These are phyloP conservation scores for Fomitopsis serialis DNA, from an alignment of 768 basidiomycete species.

Conservation along the genomic window DNA sequence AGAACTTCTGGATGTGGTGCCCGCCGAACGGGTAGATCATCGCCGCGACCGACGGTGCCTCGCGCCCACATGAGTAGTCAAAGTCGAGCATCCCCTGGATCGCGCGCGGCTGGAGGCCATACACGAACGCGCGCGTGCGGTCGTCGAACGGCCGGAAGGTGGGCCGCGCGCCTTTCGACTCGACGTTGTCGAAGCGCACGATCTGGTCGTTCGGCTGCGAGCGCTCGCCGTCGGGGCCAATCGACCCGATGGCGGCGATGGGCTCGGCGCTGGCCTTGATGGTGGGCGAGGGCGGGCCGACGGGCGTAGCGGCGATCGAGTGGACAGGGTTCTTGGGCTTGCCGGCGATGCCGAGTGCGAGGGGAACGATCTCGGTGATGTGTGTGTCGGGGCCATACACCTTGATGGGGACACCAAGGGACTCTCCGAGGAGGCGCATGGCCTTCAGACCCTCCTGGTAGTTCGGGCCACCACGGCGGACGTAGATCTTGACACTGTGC, in stretches of 20 bases:
- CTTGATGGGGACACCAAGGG: slow-evolving; percentile 92
- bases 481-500: slow-evolving; percentile 90
- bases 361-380: slow-evolving; percentile 97
- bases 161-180: slow-evolving; percentile 48
- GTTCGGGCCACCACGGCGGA: slow-evolving; percentile 97
- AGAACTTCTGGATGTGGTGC: slow-evolving; percentile 99
- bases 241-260: slow-evolving; percentile 49
- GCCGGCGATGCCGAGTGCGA: slow-evolving; percentile 85
- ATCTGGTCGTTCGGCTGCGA: slow-evolving; percentile 86
- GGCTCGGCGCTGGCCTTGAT: slow-evolving; percentile 25
- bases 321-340: slow-evolving; percentile 33
- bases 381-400: slow-evolving; percentile 98
- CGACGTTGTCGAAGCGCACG: slow-evolving; percentile 71
- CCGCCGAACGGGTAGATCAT: slow-evolving; percentile 99
- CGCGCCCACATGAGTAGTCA: slow-evolving; percentile 94
- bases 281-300: slow-evolving; percentile 38
- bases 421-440: slow-evolving; percentile 95
- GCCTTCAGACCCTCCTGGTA: slow-evolving; percentile 99
- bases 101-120: slow-evolving; percentile 97
- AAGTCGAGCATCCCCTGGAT: slow-evolving; percentile 99
- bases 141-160: slow-evolving; percentile 90
- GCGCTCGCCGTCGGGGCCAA: slow-evolving; percentile 74
- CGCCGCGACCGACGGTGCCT: slow-evolving; percentile 88
- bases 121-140: slow-evolving; percentile 93
- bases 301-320: slow-evolving; percentile 43